Percentiles rank a stretch among this genome's conserved stretches.
Evolutionary conservation across 495 filamentous ascomycete genomes (phyloP).

Genomic region (Rhypophila decipiens): DNA sequence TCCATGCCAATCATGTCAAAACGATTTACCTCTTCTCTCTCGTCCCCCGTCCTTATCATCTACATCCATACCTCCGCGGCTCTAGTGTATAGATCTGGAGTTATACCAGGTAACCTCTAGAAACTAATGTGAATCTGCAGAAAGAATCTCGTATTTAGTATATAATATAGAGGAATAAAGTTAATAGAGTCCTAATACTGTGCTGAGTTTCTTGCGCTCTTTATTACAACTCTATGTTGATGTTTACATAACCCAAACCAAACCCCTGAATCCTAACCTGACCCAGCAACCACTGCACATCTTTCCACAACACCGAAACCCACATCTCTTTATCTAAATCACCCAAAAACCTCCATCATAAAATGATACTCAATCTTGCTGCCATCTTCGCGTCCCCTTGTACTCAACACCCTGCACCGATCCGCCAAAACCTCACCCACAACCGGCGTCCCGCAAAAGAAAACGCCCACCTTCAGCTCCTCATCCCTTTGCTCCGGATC

Average conservation of each 20-base stretch:
- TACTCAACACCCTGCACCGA: slow-evolving; percentile 11
- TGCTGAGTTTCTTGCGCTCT: no score
- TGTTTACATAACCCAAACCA: not conserved
- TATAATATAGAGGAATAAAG: no score
- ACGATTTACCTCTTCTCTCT: no score
- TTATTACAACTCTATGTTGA: not conserved
- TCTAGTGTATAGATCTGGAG: no score
- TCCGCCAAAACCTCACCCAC: slow-evolving; percentile 15
- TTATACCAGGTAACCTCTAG: no score
- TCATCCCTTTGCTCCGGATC: slow-evolving; percentile 13
- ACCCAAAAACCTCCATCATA: slow-evolving; percentile 15
- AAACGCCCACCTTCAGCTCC: slow-evolving; percentile 15
- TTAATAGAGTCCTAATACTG: no score
- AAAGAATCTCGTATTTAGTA: no score
- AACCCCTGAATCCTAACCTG: not conserved
- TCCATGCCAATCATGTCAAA: no score
- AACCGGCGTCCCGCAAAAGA: slow-evolving; percentile 12
- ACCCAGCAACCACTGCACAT: not conserved
- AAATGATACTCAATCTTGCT: slow-evolving; percentile 15
- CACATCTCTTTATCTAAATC: not conserved
- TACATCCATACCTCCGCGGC: no score
- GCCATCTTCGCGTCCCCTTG: slow-evolving; percentile 10
- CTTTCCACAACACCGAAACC: not conserved
- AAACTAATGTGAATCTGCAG: no score
- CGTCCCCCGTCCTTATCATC: no score